Evolutionary conservation across 345 rosid species (phyloP).

Genomic region (Corchorus olitorius): DNA sequence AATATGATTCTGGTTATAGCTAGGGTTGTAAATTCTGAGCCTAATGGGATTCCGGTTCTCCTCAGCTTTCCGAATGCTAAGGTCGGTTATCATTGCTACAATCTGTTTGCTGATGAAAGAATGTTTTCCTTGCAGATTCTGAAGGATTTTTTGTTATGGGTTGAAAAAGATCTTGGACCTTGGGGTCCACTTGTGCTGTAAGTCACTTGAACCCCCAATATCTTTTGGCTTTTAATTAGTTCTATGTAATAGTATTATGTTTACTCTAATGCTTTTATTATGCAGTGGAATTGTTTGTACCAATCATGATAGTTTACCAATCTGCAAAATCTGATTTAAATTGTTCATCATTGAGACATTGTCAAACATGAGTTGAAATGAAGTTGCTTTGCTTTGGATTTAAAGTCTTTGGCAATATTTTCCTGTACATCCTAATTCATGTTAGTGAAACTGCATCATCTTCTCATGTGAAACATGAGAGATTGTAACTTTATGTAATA

Average conservation of each 20-base stretch:
- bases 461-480: neutral
- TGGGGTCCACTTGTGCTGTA: conserved; percentile 98
- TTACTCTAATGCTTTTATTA: neutral
- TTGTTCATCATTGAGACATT: neutral
- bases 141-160: conserved; percentile 95
- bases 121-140: conserved; percentile 58
- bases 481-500: neutral
- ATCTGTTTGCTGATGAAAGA: conserved; percentile 21
- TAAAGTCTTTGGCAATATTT: neutral
- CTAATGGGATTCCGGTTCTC: neutral
- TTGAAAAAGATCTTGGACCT: conserved; percentile 87
- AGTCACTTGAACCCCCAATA: conserved; percentile 34
- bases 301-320: neutral
- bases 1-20: neutral
- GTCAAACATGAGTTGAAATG: neutral
- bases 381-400: neutral
- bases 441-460: neutral
- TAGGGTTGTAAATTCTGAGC: neutral
- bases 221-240: neutral
- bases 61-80: neutral
- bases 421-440: neutral
- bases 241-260: neutral
- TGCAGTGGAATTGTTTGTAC: neutral
- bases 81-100: neutral
- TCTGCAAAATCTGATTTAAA: conserved; percentile 4